Evolutionary conservation across 805 yeast genomes (phyloP).

Genomic region (Isabelozyma heimii): DNA sequence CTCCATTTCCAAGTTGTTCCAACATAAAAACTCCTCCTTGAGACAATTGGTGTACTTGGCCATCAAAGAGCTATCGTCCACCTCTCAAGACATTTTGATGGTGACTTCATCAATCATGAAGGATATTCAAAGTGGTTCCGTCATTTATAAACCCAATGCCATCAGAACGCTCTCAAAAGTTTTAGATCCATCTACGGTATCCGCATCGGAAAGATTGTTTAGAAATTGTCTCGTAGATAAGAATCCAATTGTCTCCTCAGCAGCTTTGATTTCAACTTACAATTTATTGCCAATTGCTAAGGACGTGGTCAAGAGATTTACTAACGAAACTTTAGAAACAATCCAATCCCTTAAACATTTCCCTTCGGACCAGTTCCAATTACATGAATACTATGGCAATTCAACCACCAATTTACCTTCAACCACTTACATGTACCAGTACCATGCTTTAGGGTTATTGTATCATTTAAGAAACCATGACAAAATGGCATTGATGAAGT

Average conservation of each 20-base stretch:
- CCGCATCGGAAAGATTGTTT: constrained; percentile 88
- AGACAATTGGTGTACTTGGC: constrained; percentile 94
- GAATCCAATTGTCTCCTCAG: constrained; percentile 84
- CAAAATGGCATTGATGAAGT: constrained; percentile 87
- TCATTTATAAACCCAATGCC: constrained; percentile 88
- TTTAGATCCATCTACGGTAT: constrained; percentile 85
- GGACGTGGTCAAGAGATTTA: constrained; percentile 90
- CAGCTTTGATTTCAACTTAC: constrained; percentile 91
- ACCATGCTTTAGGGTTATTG: constrained; percentile 90
- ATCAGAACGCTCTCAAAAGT: constrained; percentile 88
- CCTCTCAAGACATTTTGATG: constrained; percentile 92
- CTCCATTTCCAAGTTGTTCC: constrained; percentile 91
- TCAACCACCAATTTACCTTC: constrained; percentile 54
- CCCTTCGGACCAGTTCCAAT: constrained; percentile 47
- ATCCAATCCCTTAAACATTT: constrained; percentile 59
- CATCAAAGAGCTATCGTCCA: constrained; percentile 81
- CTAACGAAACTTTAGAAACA: constrained; percentile 93
- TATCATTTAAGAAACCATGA: constrained; percentile 88
- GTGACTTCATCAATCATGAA: constrained; percentile 98
- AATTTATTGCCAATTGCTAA: constrained; percentile 86
- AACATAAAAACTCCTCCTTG: constrained; percentile 80
- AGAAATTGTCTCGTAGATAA: constrained; percentile 90
- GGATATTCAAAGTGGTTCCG: constrained; percentile 89
- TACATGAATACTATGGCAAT: constrained; percentile 55
- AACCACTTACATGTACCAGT: constrained; percentile 83